phyloP scores from a whole-genome alignment of 768 basidiomycete species.

The Thelephora aurantiotincta region DNA sequence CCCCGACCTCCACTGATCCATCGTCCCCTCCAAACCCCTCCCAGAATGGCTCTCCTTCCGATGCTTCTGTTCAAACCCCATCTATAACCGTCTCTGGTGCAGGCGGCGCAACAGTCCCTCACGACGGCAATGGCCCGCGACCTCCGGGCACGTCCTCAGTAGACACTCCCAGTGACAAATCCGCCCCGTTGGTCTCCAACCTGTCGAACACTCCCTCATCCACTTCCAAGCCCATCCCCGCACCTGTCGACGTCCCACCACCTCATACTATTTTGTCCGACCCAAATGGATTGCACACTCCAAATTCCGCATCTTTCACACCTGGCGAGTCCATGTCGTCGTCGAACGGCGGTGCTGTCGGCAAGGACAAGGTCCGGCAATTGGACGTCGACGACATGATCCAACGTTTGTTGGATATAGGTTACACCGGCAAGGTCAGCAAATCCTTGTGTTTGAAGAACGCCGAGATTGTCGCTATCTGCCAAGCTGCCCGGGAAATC shows the following conservation, averaged over 20 bases:
- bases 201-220: slow-evolving; percentile 11
- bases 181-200: slow-evolving; percentile 18
- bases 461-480: slow-evolving; percentile 86
- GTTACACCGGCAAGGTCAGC: slow-evolving; percentile 96
- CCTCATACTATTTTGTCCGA: slow-evolving; percentile 78
- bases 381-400: slow-evolving; percentile 99
- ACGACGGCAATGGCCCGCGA: slow-evolving; percentile 27
- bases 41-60: slow-evolving; percentile 21
- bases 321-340: no score
- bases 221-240: slow-evolving; percentile 21
- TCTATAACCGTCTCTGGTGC: slow-evolving; percentile 20
- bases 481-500: slow-evolving; percentile 90
- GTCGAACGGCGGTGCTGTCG: slow-evolving; percentile 20
- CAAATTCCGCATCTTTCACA: slow-evolving; percentile 19
- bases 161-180: slow-evolving; percentile 22
- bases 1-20: slow-evolving; percentile 27
- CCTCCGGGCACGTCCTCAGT: slow-evolving; percentile 16
- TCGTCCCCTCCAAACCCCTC: slow-evolving; percentile 20
- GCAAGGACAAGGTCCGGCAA: slow-evolving; percentile 49
- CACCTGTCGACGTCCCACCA: slow-evolving; percentile 64
- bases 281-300: slow-evolving; percentile 36
- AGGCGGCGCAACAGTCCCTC: slow-evolving; percentile 18
- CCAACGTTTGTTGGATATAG: slow-evolving; percentile 86
- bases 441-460: slow-evolving; percentile 95
- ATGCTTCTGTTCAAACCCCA: slow-evolving; percentile 17